phyloP scores from a whole-genome alignment of 1,284 basidiomycete species.

The Abortiporus biennis region DNA sequence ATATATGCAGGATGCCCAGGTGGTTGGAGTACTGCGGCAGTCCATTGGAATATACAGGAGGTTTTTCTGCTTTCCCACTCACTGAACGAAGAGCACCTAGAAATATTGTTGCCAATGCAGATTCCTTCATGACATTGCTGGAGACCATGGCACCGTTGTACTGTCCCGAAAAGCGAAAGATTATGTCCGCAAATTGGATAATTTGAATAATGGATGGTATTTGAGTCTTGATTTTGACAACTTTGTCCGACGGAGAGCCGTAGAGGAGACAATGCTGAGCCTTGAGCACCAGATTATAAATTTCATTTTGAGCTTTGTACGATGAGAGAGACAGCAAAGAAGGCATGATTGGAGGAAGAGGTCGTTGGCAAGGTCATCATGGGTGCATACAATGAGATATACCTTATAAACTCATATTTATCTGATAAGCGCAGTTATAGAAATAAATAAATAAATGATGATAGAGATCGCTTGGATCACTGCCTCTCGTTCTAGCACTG shows the following conservation, averaged over 20 bases:
- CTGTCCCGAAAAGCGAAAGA: conserved; percentile 47
- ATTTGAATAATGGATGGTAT: conserved; percentile 47
- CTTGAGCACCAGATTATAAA: conserved; percentile 26
- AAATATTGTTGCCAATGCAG: conserved; percentile 50
- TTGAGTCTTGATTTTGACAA: conserved; percentile 28
- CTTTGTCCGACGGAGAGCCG: conserved; percentile 27
- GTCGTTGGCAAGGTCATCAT: too few species aligned
- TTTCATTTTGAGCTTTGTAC: conserved; percentile 26
- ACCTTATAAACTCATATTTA: too few species aligned
- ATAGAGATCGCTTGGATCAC: too few species aligned
- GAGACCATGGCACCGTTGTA: conserved; percentile 37
- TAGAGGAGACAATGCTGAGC: conserved; percentile 33
- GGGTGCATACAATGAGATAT: too few species aligned
- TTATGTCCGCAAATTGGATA: conserved; percentile 41
- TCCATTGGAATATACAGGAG: not conserved
- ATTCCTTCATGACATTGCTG: conserved; percentile 35
- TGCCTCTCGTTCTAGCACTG: too few species aligned
- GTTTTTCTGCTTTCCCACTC: not conserved
- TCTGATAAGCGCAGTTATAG: too few species aligned
- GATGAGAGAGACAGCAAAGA: conserved; percentile 28
- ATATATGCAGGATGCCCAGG: conserved; percentile 52
- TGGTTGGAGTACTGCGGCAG: conserved; percentile 44
- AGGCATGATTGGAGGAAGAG: conserved; percentile 26
- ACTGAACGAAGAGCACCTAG: conserved; percentile 14
- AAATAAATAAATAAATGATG: conserved; percentile 18